A percentile compares a stretch with the other conserved stretches of the same genome.
Conservation (phyloP, 2,329 filamentous ascomycete genomes). For the Fusarium sterilihyphosum region DNA sequence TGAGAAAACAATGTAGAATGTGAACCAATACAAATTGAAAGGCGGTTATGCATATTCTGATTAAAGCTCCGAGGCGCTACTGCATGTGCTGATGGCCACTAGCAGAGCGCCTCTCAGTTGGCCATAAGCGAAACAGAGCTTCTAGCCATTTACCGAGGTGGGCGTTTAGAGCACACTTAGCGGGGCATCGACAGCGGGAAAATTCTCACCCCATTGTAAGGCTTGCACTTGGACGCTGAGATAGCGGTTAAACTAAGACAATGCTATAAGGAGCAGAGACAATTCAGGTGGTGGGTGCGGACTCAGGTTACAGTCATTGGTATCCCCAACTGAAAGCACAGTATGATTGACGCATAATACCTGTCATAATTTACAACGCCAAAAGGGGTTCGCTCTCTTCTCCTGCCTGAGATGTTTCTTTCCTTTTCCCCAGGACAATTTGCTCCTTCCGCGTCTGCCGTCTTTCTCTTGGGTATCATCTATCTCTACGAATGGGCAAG, state of each 20-base stretch:
- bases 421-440: constrained; percentile 3
- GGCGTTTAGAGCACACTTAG: constrained; percentile 21
- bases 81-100: constrained; percentile 19
- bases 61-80: constrained; percentile 32
- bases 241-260: constrained; percentile 12
- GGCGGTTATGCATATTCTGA: constrained; percentile 27
- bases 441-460: constrained; percentile 20
- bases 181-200: constrained; percentile 7
- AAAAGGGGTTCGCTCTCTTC: constrained; percentile 9
- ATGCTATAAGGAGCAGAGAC: not conserved
- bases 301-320: not conserved
- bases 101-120: constrained; percentile 21
- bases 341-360: not conserved
- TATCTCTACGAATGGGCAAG: constrained; percentile 30
- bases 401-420: constrained; percentile 18
- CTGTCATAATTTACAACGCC: constrained; percentile 1
- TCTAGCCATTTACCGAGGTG: not conserved
- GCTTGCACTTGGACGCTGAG: constrained; percentile 8
- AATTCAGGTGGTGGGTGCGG: constrained; percentile 1
- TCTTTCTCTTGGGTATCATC: constrained; percentile 27
- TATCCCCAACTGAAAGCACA: not conserved
- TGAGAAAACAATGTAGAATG: not conserved
- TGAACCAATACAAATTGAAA: constrained; percentile 15
- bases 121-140: constrained; percentile 16
- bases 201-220: constrained; percentile 4